Conservation (phyloP, 2,329 filamentous ascomycete species). For the Cephalotrichum gorgonifer region DNA sequence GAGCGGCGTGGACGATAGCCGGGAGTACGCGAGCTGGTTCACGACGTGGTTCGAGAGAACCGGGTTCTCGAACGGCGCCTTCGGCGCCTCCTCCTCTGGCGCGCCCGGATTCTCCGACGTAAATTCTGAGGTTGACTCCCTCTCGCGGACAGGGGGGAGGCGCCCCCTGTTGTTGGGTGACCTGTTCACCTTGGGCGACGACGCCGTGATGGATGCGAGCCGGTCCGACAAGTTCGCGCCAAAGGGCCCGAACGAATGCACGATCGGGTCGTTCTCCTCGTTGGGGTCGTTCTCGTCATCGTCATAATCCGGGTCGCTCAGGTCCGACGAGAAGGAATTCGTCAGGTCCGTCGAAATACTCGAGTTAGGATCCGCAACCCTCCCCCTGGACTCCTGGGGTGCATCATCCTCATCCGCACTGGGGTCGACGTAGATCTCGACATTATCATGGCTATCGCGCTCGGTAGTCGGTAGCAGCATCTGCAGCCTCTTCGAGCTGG, state of each 20-base stretch:
- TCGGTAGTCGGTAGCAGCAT: constrained; percentile 40
- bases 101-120: background rate
- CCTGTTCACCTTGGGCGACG: constrained; percentile 43
- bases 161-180: constrained; percentile 9
- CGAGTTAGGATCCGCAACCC: constrained; percentile 9
- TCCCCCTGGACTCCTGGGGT: background rate
- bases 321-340: constrained; percentile 42
- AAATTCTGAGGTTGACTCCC: constrained; percentile 9
- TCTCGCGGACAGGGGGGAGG: constrained; percentile 11
- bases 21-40: constrained; percentile 92
- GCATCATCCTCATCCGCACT: constrained; percentile 9
- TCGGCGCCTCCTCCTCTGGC: constrained; percentile 1
- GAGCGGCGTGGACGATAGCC: constrained; percentile 81
- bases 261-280: constrained; percentile 88
- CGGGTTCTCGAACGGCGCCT: constrained; percentile 8
- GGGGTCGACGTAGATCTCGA: constrained; percentile 13
- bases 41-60: constrained; percentile 66
- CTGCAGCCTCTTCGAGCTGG: constrained; percentile 33
- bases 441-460: constrained; percentile 9
- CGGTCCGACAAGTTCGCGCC: constrained; percentile 76
- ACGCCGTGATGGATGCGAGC: constrained; percentile 66
- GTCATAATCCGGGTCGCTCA: constrained; percentile 54
- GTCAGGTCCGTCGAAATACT: constrained; percentile 20
- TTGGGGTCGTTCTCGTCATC: constrained; percentile 64
- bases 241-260: constrained; percentile 87